A percentile compares a stretch with the other conserved stretches of the same genome.
Conservation (phyloP, 768 basidiomycete species). For the Suillus clintonianus region DNA sequence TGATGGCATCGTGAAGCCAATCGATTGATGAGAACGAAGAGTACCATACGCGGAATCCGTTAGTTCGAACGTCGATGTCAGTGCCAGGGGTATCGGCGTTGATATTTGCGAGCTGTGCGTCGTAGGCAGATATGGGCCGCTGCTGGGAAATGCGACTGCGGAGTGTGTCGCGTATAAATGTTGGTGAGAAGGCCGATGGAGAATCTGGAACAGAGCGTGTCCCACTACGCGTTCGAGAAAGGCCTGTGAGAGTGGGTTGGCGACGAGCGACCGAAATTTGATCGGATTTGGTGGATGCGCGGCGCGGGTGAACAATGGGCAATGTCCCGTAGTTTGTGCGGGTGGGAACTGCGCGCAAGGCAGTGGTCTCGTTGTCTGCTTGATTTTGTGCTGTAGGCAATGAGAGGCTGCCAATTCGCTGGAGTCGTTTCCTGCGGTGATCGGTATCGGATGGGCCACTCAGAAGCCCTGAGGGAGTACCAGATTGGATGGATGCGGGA, state of each 20-base stretch:
- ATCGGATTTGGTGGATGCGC: conserved; percentile 24
- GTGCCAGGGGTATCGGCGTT: conserved; percentile 36
- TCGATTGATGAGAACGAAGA: conserved; percentile 89
- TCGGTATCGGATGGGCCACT: conserved; percentile 56
- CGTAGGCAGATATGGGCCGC: conserved; percentile 76
- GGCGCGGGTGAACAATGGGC: conserved; percentile 30
- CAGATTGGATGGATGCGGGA: conserved; percentile 11
- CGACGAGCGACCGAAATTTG: conserved; percentile 25
- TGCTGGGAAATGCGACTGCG: conserved; percentile 41
- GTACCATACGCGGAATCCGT: conserved; percentile 87
- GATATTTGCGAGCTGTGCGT: conserved; percentile 44
- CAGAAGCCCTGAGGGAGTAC: conserved; percentile 36
- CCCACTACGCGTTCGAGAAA: conserved; percentile 31
- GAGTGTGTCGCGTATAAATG: conserved; percentile 34
- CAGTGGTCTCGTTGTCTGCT: conserved; percentile 34
- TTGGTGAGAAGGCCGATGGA: conserved; percentile 33
- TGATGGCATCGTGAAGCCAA: conserved; percentile 96
- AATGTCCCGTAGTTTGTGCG: conserved; percentile 59
- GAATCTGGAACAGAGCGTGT: conserved; percentile 41
- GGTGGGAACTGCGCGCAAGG: conserved; percentile 31
- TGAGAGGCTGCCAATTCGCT: conserved; percentile 47
- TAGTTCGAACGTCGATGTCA: conserved; percentile 65
- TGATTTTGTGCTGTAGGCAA: neutral
- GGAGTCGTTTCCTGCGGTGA: conserved; percentile 62
- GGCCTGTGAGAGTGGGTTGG: conserved; percentile 38